Evolutionary conservation across 2,329 filamentous ascomycete species (phyloP).

Genomic region (Diaporthe sp.): DNA sequence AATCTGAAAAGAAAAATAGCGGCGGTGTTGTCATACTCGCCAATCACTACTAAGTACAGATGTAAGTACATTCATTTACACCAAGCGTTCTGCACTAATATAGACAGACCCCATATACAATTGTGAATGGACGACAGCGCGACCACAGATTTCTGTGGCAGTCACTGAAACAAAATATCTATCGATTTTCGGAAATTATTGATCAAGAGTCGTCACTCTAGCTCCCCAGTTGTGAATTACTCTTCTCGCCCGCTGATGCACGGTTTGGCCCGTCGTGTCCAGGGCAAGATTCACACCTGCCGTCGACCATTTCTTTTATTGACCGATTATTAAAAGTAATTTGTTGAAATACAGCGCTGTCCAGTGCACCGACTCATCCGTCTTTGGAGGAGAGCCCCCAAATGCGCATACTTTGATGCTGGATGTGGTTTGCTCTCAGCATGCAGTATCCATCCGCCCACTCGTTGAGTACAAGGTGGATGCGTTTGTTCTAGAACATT

Average conservation of each 20-base stretch:
- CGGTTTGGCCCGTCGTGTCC: background rate
- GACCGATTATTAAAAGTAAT: background rate
- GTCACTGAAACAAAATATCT: background rate
- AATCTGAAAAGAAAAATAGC: background rate
- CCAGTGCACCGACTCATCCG: background rate
- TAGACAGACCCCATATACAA: too few relatives aligned
- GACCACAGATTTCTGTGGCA: background rate
- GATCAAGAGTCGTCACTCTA: background rate
- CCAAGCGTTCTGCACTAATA: too few relatives aligned
- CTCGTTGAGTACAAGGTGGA: background rate
- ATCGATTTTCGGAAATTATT: background rate
- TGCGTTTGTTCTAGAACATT: background rate
- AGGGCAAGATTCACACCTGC: background rate
- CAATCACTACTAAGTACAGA: too few relatives aligned
- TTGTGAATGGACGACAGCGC: background rate
- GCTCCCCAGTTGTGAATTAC: background rate
- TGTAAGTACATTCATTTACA: too few relatives aligned
- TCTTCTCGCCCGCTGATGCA: background rate
- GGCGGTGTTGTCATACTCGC: too few relatives aligned
- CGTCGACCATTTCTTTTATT: background rate
- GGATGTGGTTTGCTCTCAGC: background rate
- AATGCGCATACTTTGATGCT: background rate
- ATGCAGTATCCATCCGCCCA: background rate
- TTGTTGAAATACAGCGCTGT: background rate
- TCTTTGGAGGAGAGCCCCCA: background rate